A percentile compares a stretch with the other conserved stretches of the same genome.
Conservation (phyloP, 768 basidiomycete genomes). For the Russula virescens region DNA sequence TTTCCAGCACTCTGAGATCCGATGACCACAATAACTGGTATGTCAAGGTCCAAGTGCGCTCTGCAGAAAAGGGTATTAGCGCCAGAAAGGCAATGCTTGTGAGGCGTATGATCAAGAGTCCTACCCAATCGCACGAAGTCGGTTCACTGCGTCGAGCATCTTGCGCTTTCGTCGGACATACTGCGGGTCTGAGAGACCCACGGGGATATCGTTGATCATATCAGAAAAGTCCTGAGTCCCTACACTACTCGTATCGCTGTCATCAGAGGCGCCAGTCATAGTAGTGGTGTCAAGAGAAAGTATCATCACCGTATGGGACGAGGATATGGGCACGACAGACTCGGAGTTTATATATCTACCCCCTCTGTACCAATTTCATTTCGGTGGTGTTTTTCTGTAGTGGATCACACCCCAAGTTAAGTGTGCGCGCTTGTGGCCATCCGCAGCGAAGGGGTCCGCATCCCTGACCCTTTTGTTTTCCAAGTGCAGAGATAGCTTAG, state of each 20-base stretch:
- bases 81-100: conserved; percentile 9
- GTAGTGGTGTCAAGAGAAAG: too few relatives aligned
- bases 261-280: not conserved
- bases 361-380: too few relatives aligned
- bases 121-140: conserved; percentile 57
- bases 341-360: too few relatives aligned
- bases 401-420: not conserved
- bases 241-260: not conserved
- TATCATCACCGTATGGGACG: too few relatives aligned
- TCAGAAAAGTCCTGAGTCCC: not conserved
- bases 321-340: too few relatives aligned
- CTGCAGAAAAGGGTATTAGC: not conserved
- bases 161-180: conserved; percentile 39
- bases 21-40: conserved; percentile 69
- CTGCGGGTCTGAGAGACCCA: conserved; percentile 49
- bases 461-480: not conserved
- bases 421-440: conserved; percentile 6
- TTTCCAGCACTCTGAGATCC: conserved; percentile 73
- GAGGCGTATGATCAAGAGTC: conserved; percentile 12
- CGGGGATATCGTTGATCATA: conserved; percentile 26
- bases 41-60: conserved; percentile 67
- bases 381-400: not conserved
- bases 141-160: conserved; percentile 57
- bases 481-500: not conserved
- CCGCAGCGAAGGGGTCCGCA: not conserved